Conservation (phyloP, 192 early-diverging fungal species). For the Podila verticillata region DNA sequence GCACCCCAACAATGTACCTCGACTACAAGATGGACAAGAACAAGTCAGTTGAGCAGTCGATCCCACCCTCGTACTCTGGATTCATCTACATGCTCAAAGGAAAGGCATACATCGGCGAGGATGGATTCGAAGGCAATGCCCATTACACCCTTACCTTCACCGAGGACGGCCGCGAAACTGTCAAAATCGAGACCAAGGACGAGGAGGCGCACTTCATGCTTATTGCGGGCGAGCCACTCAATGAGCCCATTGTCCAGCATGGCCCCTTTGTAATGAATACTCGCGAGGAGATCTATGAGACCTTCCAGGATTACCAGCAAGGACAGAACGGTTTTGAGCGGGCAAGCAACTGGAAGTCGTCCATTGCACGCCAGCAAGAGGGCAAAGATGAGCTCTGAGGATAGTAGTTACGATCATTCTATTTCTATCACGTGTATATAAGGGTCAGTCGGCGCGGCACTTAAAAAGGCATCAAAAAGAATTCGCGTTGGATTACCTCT, state of each 20-base stretch:
- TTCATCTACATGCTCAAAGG: slow-evolving; percentile 34
- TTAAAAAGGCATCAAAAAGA: not conserved
- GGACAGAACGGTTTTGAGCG: slow-evolving; percentile 74
- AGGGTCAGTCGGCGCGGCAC: not conserved
- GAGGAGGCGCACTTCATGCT: slow-evolving; percentile 22
- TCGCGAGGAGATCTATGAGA: slow-evolving; percentile 60
- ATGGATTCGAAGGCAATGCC: slow-evolving; percentile 12
- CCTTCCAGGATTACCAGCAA: slow-evolving; percentile 65
- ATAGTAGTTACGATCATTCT: not conserved
- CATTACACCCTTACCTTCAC: slow-evolving; percentile 10
- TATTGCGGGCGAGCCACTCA: slow-evolving; percentile 55
- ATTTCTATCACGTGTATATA: not conserved
- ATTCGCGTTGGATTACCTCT: too few relatives aligned
- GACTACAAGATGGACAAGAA: slow-evolving; percentile 21
- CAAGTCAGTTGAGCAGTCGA: slow-evolving; percentile 11
- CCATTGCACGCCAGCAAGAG: slow-evolving; percentile 12
- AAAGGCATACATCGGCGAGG: slow-evolving; percentile 15
- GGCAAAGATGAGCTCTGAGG: not conserved
- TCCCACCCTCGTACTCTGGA: slow-evolving; percentile 25
- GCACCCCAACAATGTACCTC: slow-evolving; percentile 38
- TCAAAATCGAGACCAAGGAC: slow-evolving; percentile 26
- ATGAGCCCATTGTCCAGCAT: slow-evolving; percentile 60
- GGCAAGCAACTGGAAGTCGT: slow-evolving; percentile 56
- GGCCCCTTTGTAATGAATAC: slow-evolving; percentile 76
- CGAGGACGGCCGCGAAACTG: slow-evolving; percentile 12